A percentile compares a stretch with the other conserved stretches of the same genome.
Conservation (phyloP, 352 stramenopile genomes). For the Hyaloperonospora arabidopsidis region DNA sequence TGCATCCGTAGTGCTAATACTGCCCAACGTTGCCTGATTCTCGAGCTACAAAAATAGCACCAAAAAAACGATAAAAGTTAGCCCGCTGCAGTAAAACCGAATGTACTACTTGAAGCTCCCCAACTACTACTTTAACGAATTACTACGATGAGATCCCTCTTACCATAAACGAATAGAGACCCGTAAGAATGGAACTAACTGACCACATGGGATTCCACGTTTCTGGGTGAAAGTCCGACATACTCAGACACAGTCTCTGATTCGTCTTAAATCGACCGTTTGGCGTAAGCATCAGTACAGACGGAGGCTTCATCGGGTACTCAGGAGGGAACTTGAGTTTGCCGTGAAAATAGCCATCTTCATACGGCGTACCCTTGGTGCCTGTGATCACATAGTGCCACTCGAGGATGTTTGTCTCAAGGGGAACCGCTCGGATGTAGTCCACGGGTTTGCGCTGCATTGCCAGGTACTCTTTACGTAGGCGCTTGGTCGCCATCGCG, state of each 20-base stretch:
- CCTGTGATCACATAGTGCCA: slow-evolving; percentile 93
- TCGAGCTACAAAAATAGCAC: slow-evolving; percentile 30
- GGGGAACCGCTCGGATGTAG: slow-evolving; percentile 85
- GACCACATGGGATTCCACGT: slow-evolving; percentile 96
- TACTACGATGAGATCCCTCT: too few relatives aligned
- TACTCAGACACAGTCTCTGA: slow-evolving; percentile 90
- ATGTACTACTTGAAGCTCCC: neutral
- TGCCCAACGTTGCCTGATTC: slow-evolving; percentile 81
- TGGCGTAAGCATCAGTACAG: slow-evolving; percentile 91
- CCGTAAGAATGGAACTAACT: slow-evolving; percentile 92
- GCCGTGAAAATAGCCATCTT: slow-evolving; percentile 88
- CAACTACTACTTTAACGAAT: neutral
- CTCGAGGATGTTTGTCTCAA: slow-evolving; percentile 92
- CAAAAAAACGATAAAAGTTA: slow-evolving; percentile 16
- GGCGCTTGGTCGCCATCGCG: slow-evolving; percentile 80
- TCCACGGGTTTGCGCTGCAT: slow-evolving; percentile 86
- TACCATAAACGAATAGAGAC: slow-evolving; percentile 93
- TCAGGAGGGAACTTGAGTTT: slow-evolving; percentile 90
- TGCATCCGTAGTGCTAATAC: slow-evolving; percentile 77
- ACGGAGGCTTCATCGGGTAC: slow-evolving; percentile 94
- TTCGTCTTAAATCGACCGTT: slow-evolving; percentile 93
- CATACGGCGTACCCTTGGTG: slow-evolving; percentile 66
- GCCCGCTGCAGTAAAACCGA: neutral
- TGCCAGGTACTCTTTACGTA: slow-evolving; percentile 89
- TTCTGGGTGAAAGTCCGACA: slow-evolving; percentile 94